Evolutionary conservation across 345 rosid species (phyloP), one percentile per base, ranked within the genome.

Genomic region (Pistacia integerrima): DNA sequence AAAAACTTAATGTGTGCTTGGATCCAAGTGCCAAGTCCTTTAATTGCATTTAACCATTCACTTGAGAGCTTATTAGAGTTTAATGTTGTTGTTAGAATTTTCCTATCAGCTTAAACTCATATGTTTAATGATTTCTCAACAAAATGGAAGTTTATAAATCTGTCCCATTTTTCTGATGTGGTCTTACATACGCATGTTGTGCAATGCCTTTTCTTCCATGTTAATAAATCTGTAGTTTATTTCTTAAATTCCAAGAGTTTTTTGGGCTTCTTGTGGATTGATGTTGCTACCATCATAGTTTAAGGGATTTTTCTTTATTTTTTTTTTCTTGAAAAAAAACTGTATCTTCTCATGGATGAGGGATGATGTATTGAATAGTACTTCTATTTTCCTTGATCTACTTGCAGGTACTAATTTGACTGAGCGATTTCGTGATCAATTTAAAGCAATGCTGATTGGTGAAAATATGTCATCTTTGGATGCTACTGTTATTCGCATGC

Each of bases 401-500:
- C 68, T 84, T 63, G 51, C 82, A 94, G 98, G 97, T 87, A 94
- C 89, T 52, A 89, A 87, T 90, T 88, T 94, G 89, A 86, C 84
- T 1, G 89, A 89, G 82, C 90, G 94, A 52, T 94, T 94, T 82
- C 58, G 73, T 77, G 98, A 94, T 86, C 98, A 94, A 65, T 94
- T 94, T 83, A 82, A 78, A 78, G 97, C 98, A 25, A 85, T 94
- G 97, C 79, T 94, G 79, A 85, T 91, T 85, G 94, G 84, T 83
- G 87, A 91, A 81, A 85, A 84, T 74, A 84, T 76, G 84, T 88
- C 93, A 62, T 77, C 88, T 74, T 74, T 82, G 61, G 93, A 90
- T 76, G 91, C 92, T 74, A 94, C 97, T 75, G 78, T 94, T 77
- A 90, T 94, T 76, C 92, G 98, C 77, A 94, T 94, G 97, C 97